Base-by-base conservation (phyloP, 441 rosid genomes). In the Pelargonium myrrhifolium region DNA sequence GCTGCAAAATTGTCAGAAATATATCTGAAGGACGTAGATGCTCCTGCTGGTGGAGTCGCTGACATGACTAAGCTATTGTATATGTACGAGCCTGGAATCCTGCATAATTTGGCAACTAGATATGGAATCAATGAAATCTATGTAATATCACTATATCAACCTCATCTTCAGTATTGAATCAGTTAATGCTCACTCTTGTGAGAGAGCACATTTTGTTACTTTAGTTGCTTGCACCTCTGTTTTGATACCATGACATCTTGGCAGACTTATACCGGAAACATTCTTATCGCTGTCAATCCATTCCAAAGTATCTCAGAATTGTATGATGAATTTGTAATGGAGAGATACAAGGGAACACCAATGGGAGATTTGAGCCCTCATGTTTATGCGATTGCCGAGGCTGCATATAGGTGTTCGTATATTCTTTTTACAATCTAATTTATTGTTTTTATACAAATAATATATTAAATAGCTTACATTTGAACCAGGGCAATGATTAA, bases 41-140 rank as follows among this genome's bases (percentile, higher is more conserved):
- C 97, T 76, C 95, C 97, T 47, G 84, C 97, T 20, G 97, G 93
- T 53, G 99, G 99, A 62, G 96, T 93, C 70, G 97, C 91, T 83
- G 99, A 91, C 82, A 93, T 93, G 99, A 91, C 97, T 69, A 93
- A 89, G 84, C 87, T 93, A 10, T 89, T 97, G 6, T 93, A 93
- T 76, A 72, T 93, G 76, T 96, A 93, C 45, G 99, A 93, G 79
- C 99, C 99, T 66, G 99, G 99, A 76, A 95, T 93, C 75, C 74
- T 93, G 77, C 84, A 85, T 85, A 93, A 93, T 80, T 77, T 93
- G 56, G 88, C 78, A 75, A 72, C 73, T 26, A 85, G 99, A 91
- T 93, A 93, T 58, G 97, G 88, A 78, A 86, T 93, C 45, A 89
- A 93, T 74, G 96, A 93, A 83, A 93, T 93, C 72, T 93, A 89